These are phyloP conservation scores for Plasmopara muralis DNA, from an alignment of 352 stramenopile species.

Conservation along the genomic window DNA sequence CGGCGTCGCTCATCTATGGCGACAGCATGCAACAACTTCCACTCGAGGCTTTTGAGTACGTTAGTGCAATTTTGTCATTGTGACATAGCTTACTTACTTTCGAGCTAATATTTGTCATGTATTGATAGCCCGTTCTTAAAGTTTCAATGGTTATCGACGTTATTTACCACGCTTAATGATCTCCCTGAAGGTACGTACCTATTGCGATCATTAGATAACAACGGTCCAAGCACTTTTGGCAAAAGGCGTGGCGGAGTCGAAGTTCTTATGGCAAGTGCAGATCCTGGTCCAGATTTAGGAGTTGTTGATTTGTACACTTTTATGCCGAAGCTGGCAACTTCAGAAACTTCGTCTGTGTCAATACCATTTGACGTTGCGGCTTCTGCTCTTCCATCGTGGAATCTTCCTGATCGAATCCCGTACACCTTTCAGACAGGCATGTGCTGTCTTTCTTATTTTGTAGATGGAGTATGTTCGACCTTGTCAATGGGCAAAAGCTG, in stretches of 20 bases:
- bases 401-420: conserved; percentile 35
- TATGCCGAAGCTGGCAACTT: conserved; percentile 16
- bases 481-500: conserved; percentile 29
- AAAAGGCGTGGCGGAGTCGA: conserved; percentile 8
- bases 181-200: conserved; percentile 36
- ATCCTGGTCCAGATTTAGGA: conserved; percentile 1
- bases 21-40: conserved; percentile 37
- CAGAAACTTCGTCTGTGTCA: conserved; percentile 9
- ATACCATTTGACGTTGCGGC: not conserved
- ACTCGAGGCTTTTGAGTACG: not conserved
- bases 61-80: not conserved
- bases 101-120: not conserved
- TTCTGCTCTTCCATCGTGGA: conserved; percentile 34
- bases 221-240: conserved; percentile 7
- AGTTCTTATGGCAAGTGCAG: conserved; percentile 20
- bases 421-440: conserved; percentile 54
- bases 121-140: conserved; percentile 26
- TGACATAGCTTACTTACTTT: not conserved
- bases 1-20: conserved; percentile 39
- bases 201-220: conserved; percentile 14
- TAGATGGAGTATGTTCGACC: conserved; percentile 33
- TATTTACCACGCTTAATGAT: conserved; percentile 26
- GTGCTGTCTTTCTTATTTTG: conserved; percentile 48
- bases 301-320: conserved; percentile 41
- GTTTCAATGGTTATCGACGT: conserved; percentile 28